These are phyloP conservation scores for Aspergillus pseudoglaucus DNA, from an alignment of 2,329 filamentous ascomycete species.

Conservation along the genomic window DNA sequence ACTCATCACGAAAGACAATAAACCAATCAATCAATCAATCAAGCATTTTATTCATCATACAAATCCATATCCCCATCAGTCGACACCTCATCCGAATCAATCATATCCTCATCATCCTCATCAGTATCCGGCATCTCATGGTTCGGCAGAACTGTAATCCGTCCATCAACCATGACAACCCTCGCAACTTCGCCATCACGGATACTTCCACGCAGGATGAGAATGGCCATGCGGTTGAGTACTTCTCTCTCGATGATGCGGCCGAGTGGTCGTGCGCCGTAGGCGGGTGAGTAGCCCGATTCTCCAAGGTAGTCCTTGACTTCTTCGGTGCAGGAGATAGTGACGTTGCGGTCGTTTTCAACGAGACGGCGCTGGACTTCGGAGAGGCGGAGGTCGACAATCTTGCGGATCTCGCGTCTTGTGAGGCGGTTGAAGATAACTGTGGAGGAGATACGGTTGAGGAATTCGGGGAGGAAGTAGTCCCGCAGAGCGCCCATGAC, in stretches of 20 bases:
- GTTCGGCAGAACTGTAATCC: constrained; percentile 76
- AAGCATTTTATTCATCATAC: constrained; percentile 42
- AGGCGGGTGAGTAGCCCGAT: constrained; percentile 89
- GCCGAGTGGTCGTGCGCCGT: constrained; percentile 81
- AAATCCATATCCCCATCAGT: constrained; percentile 65
- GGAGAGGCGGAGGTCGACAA: constrained; percentile 79
- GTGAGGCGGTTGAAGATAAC: constrained; percentile 99
- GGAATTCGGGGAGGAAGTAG: constrained; percentile 97
- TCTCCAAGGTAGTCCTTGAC: constrained; percentile 90
- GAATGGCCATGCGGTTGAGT: constrained; percentile 82
- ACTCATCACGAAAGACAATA: neutral
- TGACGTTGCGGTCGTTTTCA: constrained; percentile 76
- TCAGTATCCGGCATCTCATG: constrained; percentile 54
- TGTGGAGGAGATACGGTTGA: constrained; percentile 92
- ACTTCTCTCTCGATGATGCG: constrained; percentile 96
- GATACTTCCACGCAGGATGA: constrained; percentile 80
- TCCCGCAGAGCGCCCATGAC: constrained; percentile 86
- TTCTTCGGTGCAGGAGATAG: constrained; percentile 72
- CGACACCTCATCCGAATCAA: constrained; percentile 67
- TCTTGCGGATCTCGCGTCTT: constrained; percentile 81
- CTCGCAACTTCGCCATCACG: constrained; percentile 76
- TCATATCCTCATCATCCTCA: constrained; percentile 66
- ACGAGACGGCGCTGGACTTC: constrained; percentile 91
- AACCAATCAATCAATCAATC: neutral
- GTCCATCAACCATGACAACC: constrained; percentile 72